phyloP scores from a whole-genome alignment of 139 green algal species.

The Haematococcus lacustris region DNA sequence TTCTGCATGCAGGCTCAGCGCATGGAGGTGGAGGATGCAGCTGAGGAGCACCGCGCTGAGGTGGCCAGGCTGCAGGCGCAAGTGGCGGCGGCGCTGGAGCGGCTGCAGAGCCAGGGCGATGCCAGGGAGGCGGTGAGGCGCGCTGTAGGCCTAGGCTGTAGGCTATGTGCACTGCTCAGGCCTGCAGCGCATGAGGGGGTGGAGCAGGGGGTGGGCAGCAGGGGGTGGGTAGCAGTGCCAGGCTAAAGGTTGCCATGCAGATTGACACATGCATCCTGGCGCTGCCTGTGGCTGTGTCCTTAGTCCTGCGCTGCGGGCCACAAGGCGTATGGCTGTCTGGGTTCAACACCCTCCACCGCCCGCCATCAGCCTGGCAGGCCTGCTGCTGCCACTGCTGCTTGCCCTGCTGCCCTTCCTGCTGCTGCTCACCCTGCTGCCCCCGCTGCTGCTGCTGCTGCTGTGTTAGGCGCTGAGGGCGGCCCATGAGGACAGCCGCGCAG shows the following conservation, averaged over 20 bases:
- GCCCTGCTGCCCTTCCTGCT: no score
- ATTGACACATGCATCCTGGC: no score
- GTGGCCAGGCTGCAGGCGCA: slow-evolving; percentile 16
- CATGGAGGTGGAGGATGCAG: slow-evolving; percentile 20
- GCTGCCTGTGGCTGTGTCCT: no score
- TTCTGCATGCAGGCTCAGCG: neutral
- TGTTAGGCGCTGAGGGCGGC: slow-evolving; percentile 17
- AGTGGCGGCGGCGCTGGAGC: slow-evolving; percentile 3
- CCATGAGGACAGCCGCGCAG: slow-evolving; percentile 7
- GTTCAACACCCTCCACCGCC: no score
- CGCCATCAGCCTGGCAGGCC: no score
- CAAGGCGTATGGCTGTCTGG: no score
- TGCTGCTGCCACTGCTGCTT: no score
- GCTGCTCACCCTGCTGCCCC: no score
- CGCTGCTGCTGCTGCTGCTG: no score
- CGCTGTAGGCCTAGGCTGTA: neutral
- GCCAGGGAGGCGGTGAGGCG: slow-evolving; percentile 4
- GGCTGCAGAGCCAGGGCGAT: slow-evolving; percentile 10
- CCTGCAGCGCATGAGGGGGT: neutral
- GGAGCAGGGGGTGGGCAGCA: neutral
- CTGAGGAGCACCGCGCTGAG: slow-evolving; percentile 13
- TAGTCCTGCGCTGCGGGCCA: no score
- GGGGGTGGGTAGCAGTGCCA: no score
- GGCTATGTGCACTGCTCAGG: neutral
- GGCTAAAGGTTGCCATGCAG: no score